A percentile compares a stretch with the other conserved stretches of the same genome.
Evolutionary conservation across 2,329 filamentous ascomycete species (phyloP).

Genomic region (Blastomyces emzantsi): DNA sequence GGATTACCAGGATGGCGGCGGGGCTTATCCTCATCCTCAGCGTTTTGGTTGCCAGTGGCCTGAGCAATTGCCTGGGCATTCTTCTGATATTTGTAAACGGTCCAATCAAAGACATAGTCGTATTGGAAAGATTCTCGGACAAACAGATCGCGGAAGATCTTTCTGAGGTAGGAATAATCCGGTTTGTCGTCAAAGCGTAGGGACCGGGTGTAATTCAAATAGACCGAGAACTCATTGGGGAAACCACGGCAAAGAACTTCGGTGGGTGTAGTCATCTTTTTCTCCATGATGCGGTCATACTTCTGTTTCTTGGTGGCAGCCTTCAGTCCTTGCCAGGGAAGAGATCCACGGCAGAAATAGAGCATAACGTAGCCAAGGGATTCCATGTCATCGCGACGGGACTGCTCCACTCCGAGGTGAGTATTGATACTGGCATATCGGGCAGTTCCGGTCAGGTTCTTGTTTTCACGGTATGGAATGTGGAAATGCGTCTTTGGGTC

Average conservation of each 20-base stretch:
- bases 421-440: slow-evolving; percentile 99
- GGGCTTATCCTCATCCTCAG: slow-evolving; percentile 64
- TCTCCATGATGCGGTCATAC: slow-evolving; percentile 99
- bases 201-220: slow-evolving; percentile 97
- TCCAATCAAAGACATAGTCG: slow-evolving; percentile 99
- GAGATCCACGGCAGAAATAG: slow-evolving; percentile 98
- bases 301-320: slow-evolving; percentile 99
- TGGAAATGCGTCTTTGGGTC: slow-evolving; percentile 99
- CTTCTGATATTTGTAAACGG: slow-evolving; percentile 99
- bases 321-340: slow-evolving; percentile 98
- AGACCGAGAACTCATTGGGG: slow-evolving; percentile 99
- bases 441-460: slow-evolving; percentile 98
- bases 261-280: slow-evolving; percentile 99
- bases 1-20: slow-evolving; percentile 55
- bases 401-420: slow-evolving; percentile 96
- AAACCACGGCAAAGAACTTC: slow-evolving; percentile 98
- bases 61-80: slow-evolving; percentile 92
- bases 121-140: slow-evolving; percentile 99
- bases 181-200: slow-evolving; percentile 99
- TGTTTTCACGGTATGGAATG: slow-evolving; percentile 99
- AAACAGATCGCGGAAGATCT: slow-evolving; percentile 99
- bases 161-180: slow-evolving; percentile 98
- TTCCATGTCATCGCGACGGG: slow-evolving; percentile 98
- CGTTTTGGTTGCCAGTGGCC: slow-evolving; percentile 58
- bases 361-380: slow-evolving; percentile 99